Evolutionary conservation across 768 basidiomycete species (phyloP).

Genomic region (Mycena amicta): DNA sequence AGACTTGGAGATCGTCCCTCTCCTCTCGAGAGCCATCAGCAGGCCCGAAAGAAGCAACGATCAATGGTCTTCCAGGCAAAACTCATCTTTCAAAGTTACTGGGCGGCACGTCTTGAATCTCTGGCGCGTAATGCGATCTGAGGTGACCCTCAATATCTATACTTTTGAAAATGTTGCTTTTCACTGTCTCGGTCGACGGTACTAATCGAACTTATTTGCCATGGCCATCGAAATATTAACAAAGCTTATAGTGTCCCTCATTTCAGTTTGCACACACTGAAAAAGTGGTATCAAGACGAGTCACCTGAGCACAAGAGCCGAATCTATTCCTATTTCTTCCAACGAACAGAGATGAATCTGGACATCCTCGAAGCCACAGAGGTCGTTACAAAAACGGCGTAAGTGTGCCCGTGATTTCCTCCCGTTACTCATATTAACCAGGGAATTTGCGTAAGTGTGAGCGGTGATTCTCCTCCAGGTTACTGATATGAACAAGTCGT

Average conservation of each 20-base stretch:
- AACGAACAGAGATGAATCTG: conserved; percentile 68
- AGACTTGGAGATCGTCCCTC: conserved; percentile 70
- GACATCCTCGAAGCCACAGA: conserved; percentile 84
- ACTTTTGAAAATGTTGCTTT: conserved; percentile 90
- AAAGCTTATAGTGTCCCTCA: conserved; percentile 64
- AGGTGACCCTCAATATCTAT: conserved; percentile 76
- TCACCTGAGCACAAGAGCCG: conserved; percentile 55
- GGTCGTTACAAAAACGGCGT: conserved; percentile 90
- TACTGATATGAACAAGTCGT: conserved; percentile 52
- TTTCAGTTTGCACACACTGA: conserved; percentile 64
- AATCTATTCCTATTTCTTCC: conserved; percentile 64
- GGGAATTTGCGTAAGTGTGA: conserved; percentile 86
- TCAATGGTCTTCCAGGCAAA: conserved; percentile 73
- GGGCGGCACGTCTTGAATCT: conserved; percentile 92
- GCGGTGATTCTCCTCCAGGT: not conserved
- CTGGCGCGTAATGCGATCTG: conserved; percentile 90
- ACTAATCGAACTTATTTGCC: too few species aligned
- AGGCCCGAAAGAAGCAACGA: conserved; percentile 44
- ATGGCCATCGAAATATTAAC: too few species aligned
- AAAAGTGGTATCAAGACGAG: conserved; percentile 66
- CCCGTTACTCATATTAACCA: conserved; percentile 32
- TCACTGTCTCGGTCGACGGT: conserved; percentile 79
- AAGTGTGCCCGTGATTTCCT: conserved; percentile 28
- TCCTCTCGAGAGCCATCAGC: conserved; percentile 76
- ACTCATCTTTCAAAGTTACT: conserved; percentile 79